These are phyloP conservation scores for Diplosphaera chodatii DNA, from an alignment of 139 green algal species.

Conservation along the genomic window DNA sequence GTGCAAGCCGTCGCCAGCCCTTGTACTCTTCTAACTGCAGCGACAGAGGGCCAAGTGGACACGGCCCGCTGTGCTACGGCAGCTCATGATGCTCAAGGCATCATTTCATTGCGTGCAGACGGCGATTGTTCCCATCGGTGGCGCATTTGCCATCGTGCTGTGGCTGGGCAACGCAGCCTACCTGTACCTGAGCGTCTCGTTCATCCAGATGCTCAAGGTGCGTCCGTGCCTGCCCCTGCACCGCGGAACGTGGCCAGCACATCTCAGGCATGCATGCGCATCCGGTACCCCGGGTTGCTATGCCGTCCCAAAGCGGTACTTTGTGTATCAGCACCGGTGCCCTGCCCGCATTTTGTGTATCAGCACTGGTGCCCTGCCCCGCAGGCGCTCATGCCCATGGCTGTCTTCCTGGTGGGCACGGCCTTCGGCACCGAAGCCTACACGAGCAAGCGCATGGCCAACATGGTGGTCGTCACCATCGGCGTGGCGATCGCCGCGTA, in stretches of 20 bases:
- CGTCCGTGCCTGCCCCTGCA: too few species aligned
- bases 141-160: slow-evolving; percentile 34
- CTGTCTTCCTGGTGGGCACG: slow-evolving; percentile 27
- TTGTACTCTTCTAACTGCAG: too few species aligned
- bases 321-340: too few species aligned
- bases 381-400: slow-evolving; percentile 23
- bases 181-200: slow-evolving; percentile 36
- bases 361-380: too few species aligned
- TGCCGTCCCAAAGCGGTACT: too few species aligned
- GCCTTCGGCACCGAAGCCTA: slow-evolving; percentile 73
- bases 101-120: not conserved
- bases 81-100: too few species aligned
- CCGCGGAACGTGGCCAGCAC: too few species aligned
- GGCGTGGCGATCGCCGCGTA: slow-evolving; percentile 75
- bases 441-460: slow-evolving; percentile 42
- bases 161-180: slow-evolving; percentile 57
- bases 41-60: too few species aligned
- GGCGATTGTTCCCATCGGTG: slow-evolving; percentile 30
- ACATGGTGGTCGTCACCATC: slow-evolving; percentile 82
- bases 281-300: too few species aligned
- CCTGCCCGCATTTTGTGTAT: too few species aligned
- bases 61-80: too few species aligned
- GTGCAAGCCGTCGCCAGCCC: not conserved
- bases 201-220: slow-evolving; percentile 55
- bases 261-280: too few species aligned